Conservation (phyloP, 2,329 filamentous ascomycete genomes). For the Zelopaecilomyces penicillatus region DNA sequence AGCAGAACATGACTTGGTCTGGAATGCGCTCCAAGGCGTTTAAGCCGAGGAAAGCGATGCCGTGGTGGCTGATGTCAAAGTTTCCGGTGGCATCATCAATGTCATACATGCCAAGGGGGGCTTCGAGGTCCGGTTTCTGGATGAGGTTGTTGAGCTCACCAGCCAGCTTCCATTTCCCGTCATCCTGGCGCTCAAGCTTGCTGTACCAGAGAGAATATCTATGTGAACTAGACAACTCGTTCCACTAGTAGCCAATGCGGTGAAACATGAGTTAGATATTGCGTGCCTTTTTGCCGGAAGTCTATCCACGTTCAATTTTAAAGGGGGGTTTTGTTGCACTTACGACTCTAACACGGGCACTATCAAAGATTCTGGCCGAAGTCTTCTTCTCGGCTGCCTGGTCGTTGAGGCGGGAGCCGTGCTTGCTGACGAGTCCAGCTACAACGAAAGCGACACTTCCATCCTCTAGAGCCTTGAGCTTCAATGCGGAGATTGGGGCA, state of each 20-base stretch:
- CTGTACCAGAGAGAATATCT: slow-evolving; percentile 32
- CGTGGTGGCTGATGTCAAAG: slow-evolving; percentile 26
- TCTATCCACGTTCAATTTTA: not conserved
- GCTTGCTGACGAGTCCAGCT: slow-evolving; percentile 21
- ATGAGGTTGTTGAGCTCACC: slow-evolving; percentile 26
- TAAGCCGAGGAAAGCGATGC: slow-evolving; percentile 26
- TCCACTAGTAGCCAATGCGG: slow-evolving; percentile 18
- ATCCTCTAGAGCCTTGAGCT: slow-evolving; percentile 24
- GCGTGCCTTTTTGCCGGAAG: no score
- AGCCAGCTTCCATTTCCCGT: slow-evolving; percentile 22
- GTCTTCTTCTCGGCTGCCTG: slow-evolving; percentile 16
- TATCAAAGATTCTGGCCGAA: slow-evolving; percentile 27
- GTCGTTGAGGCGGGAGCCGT: slow-evolving; percentile 26
- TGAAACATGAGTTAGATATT: not conserved
- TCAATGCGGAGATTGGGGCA: slow-evolving; percentile 24
- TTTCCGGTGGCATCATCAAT: slow-evolving; percentile 12
- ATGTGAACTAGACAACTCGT: slow-evolving; percentile 21
- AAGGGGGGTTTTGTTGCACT: slow-evolving; percentile 9
- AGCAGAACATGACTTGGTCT: slow-evolving; percentile 8
- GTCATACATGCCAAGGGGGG: slow-evolving; percentile 20
- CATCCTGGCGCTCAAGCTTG: slow-evolving; percentile 17
- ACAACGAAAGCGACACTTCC: slow-evolving; percentile 28
- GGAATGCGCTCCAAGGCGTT: slow-evolving; percentile 10
- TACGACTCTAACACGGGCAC: slow-evolving; percentile 24
- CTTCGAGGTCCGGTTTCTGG: slow-evolving; percentile 21